Conservation (phyloP, 129 eudicot genomes). For the Helianthus tuberosus region DNA sequence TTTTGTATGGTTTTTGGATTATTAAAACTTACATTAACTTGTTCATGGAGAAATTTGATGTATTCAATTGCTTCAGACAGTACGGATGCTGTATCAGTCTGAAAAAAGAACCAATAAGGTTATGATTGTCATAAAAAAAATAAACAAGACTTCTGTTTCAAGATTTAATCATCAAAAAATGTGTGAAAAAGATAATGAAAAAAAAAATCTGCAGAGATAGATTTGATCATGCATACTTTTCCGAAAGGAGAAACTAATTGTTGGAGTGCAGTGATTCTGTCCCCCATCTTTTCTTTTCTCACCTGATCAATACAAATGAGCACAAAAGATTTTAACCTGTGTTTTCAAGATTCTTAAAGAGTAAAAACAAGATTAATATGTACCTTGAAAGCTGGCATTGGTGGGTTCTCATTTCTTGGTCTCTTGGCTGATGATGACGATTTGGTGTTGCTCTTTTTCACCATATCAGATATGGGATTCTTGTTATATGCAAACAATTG, state of each 20-base stretch:
- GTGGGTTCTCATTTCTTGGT: slow-evolving; percentile 76
- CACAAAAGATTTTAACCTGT: slow-evolving; percentile 16
- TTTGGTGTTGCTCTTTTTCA: slow-evolving; percentile 53
- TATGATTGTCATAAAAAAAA: background rate
- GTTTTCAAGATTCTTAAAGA: slow-evolving; percentile 26
- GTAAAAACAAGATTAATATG: slow-evolving; percentile 20
- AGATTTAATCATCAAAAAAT: slow-evolving; percentile 33
- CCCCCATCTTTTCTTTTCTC: slow-evolving; percentile 99
- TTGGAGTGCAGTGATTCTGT: slow-evolving; percentile 99
- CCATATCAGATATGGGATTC: slow-evolving; percentile 51
- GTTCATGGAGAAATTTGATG: slow-evolving; percentile 95
- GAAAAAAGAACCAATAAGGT: slow-evolving; percentile 22
- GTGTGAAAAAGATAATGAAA: slow-evolving; percentile 3
- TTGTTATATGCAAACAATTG: slow-evolving; percentile 33
- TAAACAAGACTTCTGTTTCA: slow-evolving; percentile 28
- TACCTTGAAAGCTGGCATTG: slow-evolving; percentile 97
- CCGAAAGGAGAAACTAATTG: slow-evolving; percentile 99
- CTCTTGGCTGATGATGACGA: slow-evolving; percentile 61
- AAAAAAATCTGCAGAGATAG: slow-evolving; percentile 13
- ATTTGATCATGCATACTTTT: slow-evolving; percentile 68
- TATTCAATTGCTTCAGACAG: slow-evolving; percentile 92
- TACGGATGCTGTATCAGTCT: slow-evolving; percentile 99
- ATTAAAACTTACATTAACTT: slow-evolving; percentile 74
- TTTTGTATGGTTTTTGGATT: background rate
- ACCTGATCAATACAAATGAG: slow-evolving; percentile 59